Evolutionary conservation across 768 basidiomycete species (phyloP), one percentile per base, ranked within the genome.

Genomic region (Tephrocybe sp.): DNA sequence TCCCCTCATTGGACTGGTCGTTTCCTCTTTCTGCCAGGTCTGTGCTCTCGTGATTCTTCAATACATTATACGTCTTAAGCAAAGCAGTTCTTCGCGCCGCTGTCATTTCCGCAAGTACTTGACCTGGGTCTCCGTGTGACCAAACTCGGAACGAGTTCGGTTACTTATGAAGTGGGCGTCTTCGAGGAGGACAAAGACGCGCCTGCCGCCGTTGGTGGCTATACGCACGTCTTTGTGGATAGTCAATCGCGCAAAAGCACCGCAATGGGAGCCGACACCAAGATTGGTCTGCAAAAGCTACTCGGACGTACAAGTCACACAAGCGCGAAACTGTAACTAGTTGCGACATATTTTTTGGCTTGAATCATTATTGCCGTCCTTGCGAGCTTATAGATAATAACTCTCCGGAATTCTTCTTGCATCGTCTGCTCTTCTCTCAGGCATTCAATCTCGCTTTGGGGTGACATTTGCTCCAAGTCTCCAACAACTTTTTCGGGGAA

Each of bases 161-260:
- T 87, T 32, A 73, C 79, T 1, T 92, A 92, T 59, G 89, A 92
- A 59, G 76, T 92, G 1, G 90, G 84, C 0, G 83, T 92, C 13
- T 92, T 92, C 60, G 72, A 71, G 40, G 70, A 79, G 41, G 77
- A 68, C 21, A 61, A 62, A 28, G 64, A 73, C 27, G 30, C 51
- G 9, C 70, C 72, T 1, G 70, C 70, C 0, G 78, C 75, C 11
- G 78, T 80, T 16, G 79, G 77, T 1, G 79, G 78, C 9, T 91
- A 92, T 47, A 91, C 87, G 0, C 89, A 92, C 63, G 89, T 92
- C n/a, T 92, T 91, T 60, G 89, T 92, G 3, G 80, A 82, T 22
- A 78, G 75, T 36, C 56, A 58, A 46, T 78, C 77, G 35, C 68
- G 89, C 39, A 83, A 79, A 68, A 84, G 84, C 49, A 65, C 67